Base-by-base conservation (phyloP, 805 yeast species). In the Ogataea ramenticola region DNA sequence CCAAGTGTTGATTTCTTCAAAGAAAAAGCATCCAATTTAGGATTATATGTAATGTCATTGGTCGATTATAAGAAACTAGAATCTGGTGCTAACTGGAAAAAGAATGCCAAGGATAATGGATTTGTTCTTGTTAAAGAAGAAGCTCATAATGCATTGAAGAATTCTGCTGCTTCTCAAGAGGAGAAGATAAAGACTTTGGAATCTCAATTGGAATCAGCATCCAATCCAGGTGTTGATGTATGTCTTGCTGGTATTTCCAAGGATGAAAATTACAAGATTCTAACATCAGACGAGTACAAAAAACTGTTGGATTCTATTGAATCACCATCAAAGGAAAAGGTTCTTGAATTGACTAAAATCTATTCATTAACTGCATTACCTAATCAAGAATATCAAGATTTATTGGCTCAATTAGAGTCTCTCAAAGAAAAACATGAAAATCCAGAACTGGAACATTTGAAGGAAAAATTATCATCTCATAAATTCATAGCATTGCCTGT, bases 1-100 rank as follows among this genome's bases (percentile, higher is more conserved):
- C 66, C 66, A 15, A 46, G 61, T 9, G 35, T 40, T 6, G 66
- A 59, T 5, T 62, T 61, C 39, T 37, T 61, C n/a, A 36, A 45
- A 10, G 49, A 53, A 24, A 54, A 56, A 24, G 58, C 54, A n/a
- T 43, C 42, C 2, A 48, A 47, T 1, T 31, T 50, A 37, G 56
- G 56, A 6, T 39, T 45, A 29, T 43, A 33, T 5, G 44, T 52
- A 3, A 5, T 57, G 37, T 15, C 52, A 14, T 39, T 32, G 15
- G 27, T 12, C 12, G 39, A 37, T 3, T 17, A 11, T 15, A 26
- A 37, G 16, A 4, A 15, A 15, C 31, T 11, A 2, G 11, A 27
- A 4, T 14, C 33, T n/a, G n/a, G n/a, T 15, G 35, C 31, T 56
- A 21, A 24, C 24, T 35, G 59, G 15, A 33, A 46, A 6, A 46